Base-by-base conservation (phyloP, 768 basidiomycete genomes). In the Phanerochaete sordida region DNA sequence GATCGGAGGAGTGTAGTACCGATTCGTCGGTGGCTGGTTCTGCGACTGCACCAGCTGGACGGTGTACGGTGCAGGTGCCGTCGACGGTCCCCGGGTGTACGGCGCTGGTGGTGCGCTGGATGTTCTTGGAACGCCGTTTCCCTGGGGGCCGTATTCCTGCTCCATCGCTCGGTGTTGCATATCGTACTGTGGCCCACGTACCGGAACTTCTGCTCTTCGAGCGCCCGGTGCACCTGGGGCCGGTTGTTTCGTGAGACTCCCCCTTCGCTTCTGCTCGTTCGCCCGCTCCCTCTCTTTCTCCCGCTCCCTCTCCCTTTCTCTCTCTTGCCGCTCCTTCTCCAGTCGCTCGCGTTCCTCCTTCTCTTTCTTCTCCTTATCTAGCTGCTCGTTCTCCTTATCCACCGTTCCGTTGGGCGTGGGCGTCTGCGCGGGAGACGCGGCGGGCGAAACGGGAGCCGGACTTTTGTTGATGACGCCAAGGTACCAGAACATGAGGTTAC, bases 401-500 rank as follows among this genome's bases (percentile, higher is more conserved):
- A 74, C 72, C 9, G 64, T 65, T 13, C 69, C 70, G 19, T 69
- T 56, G 37, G 58, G 39, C 23, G 64, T 54, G 31, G 63, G 62
- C 27, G 65, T 27, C 56, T 46, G 47, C 21, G 57, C 63, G 28
- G 75, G 64, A 39, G 79, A 65, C 37, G 72, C 50, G 13, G 76
- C 70, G 3, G 73, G 15, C 80, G 76, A 55, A 69, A 59, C 62
- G 57, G 64, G 68, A 58, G 26, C 70, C 39, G 65, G 88, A 21
- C 92, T 84, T 75, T 96, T 95, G 74, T 98, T 97, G 75, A 98
- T 98, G 65, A 98, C 88, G 13, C 95, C 93, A 37, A 99, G 82
- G 72, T 98, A 99, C 97, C 97, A 99, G 80, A 99, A 98, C 93
- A 96, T 97, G 68, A 94, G 77, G 70, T 94, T 94, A 70, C 90